These are phyloP conservation scores for Nicotiana sylvestris DNA, from an alignment of 257 asterid species.

Conservation along the genomic window DNA sequence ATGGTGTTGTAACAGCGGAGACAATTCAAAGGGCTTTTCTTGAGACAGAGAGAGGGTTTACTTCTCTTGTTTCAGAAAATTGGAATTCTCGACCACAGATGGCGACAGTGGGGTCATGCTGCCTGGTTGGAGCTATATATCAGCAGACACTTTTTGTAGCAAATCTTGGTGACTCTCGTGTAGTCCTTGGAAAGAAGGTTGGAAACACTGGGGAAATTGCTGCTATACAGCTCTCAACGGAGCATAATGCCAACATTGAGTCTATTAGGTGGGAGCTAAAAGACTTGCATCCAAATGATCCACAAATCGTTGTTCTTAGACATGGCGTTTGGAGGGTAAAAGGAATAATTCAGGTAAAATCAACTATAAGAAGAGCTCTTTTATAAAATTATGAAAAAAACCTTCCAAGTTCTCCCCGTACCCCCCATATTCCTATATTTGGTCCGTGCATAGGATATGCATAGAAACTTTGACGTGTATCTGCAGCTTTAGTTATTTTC, in stretches of 20 bases:
- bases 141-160: conserved; percentile 38
- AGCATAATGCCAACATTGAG: conserved; percentile 36
- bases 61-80: conserved; percentile 28
- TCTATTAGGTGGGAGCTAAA: conserved; percentile 32
- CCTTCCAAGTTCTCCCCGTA: neutral
- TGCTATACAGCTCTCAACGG: conserved; percentile 33
- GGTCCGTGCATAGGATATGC: neutral
- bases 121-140: conserved; percentile 47
- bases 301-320: conserved; percentile 29
- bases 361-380: neutral
- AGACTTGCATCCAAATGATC: conserved; percentile 28
- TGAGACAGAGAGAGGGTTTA: conserved; percentile 32
- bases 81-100: conserved; percentile 51
- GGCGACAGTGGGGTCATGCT: conserved; percentile 86
- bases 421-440: neutral
- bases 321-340: conserved; percentile 42
- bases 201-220: conserved; percentile 30
- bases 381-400: neutral
- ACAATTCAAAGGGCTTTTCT: conserved; percentile 29
- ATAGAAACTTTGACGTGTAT: neutral
- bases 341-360: conserved; percentile 38
- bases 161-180: conserved; percentile 41
- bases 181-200: conserved; percentile 32
- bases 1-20: conserved; percentile 29
- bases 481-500: neutral